Evolutionary conservation across 1,284 basidiomycete species (phyloP).

Genomic region (Wallemia ichthyophaga): DNA sequence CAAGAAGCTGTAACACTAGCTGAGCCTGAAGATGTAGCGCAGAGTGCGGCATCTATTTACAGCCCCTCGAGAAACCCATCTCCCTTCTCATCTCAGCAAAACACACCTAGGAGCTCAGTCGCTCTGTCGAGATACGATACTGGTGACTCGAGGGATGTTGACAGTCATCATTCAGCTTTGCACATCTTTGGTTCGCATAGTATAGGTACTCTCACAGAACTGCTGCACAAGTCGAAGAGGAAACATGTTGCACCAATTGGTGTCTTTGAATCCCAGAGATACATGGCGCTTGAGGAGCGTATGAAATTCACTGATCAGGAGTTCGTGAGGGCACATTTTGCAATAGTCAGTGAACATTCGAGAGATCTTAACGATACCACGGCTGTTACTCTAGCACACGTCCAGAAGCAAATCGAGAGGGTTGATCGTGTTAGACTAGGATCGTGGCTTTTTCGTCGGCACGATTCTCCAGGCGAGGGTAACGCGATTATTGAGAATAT

Average conservation of each 20-base stretch:
- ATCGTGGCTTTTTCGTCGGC: background rate
- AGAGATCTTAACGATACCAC: background rate
- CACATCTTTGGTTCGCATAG: background rate
- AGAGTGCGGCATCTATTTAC: background rate
- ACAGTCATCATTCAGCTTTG: background rate
- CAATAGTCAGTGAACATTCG: background rate
- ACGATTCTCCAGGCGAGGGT: background rate
- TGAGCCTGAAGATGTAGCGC: background rate
- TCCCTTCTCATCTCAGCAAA: background rate
- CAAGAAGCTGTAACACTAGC: background rate
- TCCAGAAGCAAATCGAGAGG: background rate
- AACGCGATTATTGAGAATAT: background rate
- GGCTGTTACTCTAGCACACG: background rate
- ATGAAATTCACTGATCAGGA: conserved; percentile 1
- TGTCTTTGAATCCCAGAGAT: background rate
- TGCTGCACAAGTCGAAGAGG: background rate
- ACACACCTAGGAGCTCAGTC: background rate
- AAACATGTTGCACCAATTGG: background rate
- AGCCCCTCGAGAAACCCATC: background rate
- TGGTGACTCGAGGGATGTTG: background rate
- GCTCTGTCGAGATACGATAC: background rate
- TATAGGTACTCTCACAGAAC: background rate
- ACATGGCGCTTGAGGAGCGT: background rate
- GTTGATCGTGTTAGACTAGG: background rate
- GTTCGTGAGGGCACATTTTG: background rate